Evolutionary conservation across 2,329 filamentous ascomycete species (phyloP), one percentile per base, ranked within the genome.

Genomic region (Arthroderma sp.): DNA sequence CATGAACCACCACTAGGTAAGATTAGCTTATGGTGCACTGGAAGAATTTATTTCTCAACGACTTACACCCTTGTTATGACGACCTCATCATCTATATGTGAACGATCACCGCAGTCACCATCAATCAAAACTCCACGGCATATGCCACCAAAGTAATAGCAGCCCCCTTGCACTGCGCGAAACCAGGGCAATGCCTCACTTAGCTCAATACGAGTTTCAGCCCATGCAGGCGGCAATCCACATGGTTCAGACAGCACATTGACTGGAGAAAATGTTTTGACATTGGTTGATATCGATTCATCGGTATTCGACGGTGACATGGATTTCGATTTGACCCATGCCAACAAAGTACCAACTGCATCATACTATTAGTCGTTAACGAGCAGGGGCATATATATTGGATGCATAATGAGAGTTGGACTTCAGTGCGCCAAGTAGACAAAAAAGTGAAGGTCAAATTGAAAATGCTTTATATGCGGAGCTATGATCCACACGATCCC

Each of bases 101-200:
- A 78, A 3, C 77, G 67, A 1, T 60, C 49, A 2, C 73, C 73
- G 6, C 64, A 62, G 38, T 73, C 68, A 0, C 65, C 67, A 52
- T 83, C 77, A 15, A 81, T 66, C 27, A 85, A 65, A 46, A 81
- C 73, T 0, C 74, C 77, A 37, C 66, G 65, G 1, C 70, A 70
- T n/a, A 75, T 57, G 0, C 66, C 62, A 2, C 70, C 61, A 0
- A 61, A 64, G 0, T 67, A 65, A 44, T 85, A 78, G 3, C 71
- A 65, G 4, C 76, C 77, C 1, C 74, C 69, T 51, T 85, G 75
- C 33, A 77, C 75, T 1, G 73, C 63, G 9, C 69, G 73, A 58
- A 76, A 85, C 60, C 78, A 82, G 0, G 72, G 69, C 1, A 84
- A 55, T 0, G 78, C 70, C 53, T 84, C 78, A 50, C 75, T 82